Conservation (phyloP, 106 monocot genomes). For the Apostasia ramifera region DNA sequence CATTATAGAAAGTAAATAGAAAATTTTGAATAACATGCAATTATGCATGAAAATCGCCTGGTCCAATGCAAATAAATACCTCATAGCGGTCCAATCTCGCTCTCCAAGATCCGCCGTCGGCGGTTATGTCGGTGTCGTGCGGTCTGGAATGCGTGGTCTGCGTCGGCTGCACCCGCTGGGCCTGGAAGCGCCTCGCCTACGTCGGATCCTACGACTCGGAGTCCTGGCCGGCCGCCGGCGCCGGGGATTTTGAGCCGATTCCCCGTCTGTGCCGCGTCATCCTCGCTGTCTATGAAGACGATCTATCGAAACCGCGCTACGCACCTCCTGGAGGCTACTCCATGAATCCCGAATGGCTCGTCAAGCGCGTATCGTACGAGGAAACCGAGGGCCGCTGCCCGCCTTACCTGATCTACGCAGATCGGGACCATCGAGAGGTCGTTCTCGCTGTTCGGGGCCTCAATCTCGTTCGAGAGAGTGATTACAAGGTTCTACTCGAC, state of each 20-base stretch:
- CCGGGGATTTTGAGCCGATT: slow-evolving; percentile 48
- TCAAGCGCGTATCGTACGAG: slow-evolving; percentile 49
- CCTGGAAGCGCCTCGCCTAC: slow-evolving; percentile 80
- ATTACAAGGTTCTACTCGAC: slow-evolving; percentile 65
- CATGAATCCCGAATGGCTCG: slow-evolving; percentile 38
- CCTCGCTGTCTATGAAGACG: slow-evolving; percentile 66
- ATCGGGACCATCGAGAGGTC: slow-evolving; percentile 37
- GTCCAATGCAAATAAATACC: too few species aligned
- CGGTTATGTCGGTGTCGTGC: slow-evolving; percentile 42
- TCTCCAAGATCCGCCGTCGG: neutral
- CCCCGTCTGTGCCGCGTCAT: slow-evolving; percentile 65
- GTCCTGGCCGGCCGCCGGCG: slow-evolving; percentile 50
- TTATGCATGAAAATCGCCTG: too few species aligned
- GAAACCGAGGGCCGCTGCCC: slow-evolving; percentile 42
- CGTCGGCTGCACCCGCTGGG: slow-evolving; percentile 74
- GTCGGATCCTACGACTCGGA: slow-evolving; percentile 79
- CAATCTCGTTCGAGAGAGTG: slow-evolving; percentile 58
- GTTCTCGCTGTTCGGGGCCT: slow-evolving; percentile 74
- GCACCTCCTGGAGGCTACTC: slow-evolving; percentile 34
- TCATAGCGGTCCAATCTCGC: too few species aligned
- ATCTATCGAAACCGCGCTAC: slow-evolving; percentile 38
- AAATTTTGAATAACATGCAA: too few species aligned
- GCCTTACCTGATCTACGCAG: slow-evolving; percentile 71
- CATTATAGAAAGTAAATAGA: too few species aligned
- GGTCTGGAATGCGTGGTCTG: slow-evolving; percentile 73